Evolutionary conservation across 139 green algal species (phyloP), one percentile per base, ranked within the genome.

Genomic region (Chlorella sp.): DNA sequence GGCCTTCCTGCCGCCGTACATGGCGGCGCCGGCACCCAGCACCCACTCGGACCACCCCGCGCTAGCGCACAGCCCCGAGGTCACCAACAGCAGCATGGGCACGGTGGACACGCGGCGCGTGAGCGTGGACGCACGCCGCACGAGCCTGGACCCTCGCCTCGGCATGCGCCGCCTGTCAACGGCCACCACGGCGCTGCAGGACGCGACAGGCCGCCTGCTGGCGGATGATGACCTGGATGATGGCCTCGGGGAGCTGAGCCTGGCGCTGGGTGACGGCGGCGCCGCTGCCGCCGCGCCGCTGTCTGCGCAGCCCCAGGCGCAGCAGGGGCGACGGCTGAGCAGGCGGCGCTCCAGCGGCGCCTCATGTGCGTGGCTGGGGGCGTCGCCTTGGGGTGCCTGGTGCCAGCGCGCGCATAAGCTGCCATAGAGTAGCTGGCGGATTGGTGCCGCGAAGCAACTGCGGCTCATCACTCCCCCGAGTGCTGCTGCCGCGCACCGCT

Each of bases 1-100:
- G n/a, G 80, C 79, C 17, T 84, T 84, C 43, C 31, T 84, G 36
- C 79, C 79, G n/a, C 79, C 79, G 1, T 81, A 84, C 53, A 33
- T 73, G 53, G 40, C 27, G 21, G 66, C n/a, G 21, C 51, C 62
- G 17, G 55, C 38, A 0, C 50, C 55, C 38, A 81, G 59, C 59
- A 38, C 45, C 8, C 43, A 25, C 23, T 80, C 74, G 1, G 77
- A 79, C 31, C 80, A 85, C 63, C 80, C 80, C n/a, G 80, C 80
- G 19, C 68, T 85, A 23, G 67, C 63, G 55, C 74, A 81, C 67
- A 81, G 72, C 56, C 79, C 79, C 17, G 59, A 65, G 9, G 40
- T 77, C n/a, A 82, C 74, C 12, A 40, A 67, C 67, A 85, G 79
- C 67, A 82, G 53, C 55, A 35, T 85, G 9, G 74, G 78, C 51